A percentile compares a stretch with the other conserved stretches of the same genome.
Evolutionary conservation across 208 protist genomes (phyloP).

Genomic region (Crithidia bombi): DNA sequence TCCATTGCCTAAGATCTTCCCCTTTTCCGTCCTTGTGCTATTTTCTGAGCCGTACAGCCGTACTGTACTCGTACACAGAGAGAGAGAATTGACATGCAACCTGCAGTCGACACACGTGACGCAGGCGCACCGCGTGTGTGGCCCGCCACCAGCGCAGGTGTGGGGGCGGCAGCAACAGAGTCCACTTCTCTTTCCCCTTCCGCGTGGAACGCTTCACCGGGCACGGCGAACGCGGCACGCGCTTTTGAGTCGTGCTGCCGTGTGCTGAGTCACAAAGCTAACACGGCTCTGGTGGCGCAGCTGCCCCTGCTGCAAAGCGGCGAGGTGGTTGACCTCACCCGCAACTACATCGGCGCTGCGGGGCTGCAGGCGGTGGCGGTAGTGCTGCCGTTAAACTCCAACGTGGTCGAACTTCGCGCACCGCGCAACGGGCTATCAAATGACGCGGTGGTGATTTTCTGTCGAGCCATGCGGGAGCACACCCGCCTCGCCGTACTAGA

Average conservation of each 20-base stretch:
- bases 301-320: constrained; percentile 45
- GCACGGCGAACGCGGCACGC: not conserved
- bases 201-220: not conserved
- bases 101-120: not conserved
- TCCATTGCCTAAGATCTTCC: too few relatives aligned
- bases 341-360: constrained; percentile 75
- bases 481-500: constrained; percentile 54
- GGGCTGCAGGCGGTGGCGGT: constrained; percentile 80
- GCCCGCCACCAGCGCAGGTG: not conserved
- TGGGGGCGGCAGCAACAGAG: not conserved
- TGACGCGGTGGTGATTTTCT: constrained; percentile 82
- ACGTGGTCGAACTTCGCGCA: constrained; percentile 52
- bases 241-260: constrained; percentile 68
- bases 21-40: too few relatives aligned
- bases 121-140: constrained; percentile 1
- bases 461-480: constrained; percentile 66
- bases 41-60: not conserved
- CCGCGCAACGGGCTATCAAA: constrained; percentile 80
- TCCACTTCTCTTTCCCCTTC: not conserved
- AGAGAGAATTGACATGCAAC: not conserved
- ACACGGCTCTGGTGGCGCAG: constrained; percentile 47
- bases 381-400: constrained; percentile 64
- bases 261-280: constrained; percentile 68
- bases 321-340: constrained; percentile 58
- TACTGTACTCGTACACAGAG: too few relatives aligned